phyloP scores from a whole-genome alignment of 2,329 filamentous ascomycete species.

The Fusarium ramigenum region DNA sequence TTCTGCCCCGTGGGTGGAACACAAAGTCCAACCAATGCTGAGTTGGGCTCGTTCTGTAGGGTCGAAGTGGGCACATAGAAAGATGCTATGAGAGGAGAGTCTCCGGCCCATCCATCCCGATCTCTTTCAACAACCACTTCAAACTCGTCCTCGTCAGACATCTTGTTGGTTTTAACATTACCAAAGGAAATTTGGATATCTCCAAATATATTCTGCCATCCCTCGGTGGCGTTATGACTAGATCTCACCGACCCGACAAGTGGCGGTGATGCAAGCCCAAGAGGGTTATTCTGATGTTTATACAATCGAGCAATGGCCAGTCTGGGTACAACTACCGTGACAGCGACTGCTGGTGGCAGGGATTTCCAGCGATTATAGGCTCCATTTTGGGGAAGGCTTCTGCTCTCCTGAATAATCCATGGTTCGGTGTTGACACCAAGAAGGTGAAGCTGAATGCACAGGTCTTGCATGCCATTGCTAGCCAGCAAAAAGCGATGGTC shows the following conservation, averaged over 20 bases:
- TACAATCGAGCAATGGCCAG: conserved; percentile 42
- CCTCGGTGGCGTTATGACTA: conserved; percentile 26
- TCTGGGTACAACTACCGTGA: conserved; percentile 51
- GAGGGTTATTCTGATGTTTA: conserved; percentile 11
- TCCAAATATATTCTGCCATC: conserved; percentile 51
- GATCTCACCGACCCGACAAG: conserved; percentile 46
- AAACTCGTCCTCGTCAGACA: conserved; percentile 45
- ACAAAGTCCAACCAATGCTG: conserved; percentile 46
- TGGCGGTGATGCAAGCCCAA: conserved; percentile 40
- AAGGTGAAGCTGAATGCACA: conserved; percentile 50
- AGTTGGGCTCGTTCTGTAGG: conserved; percentile 48
- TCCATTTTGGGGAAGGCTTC: conserved; percentile 30
- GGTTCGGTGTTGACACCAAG: conserved; percentile 47
- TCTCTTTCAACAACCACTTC: conserved; percentile 49
- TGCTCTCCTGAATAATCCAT: conserved; percentile 42
- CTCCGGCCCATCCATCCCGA: conserved; percentile 48
- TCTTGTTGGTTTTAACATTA: conserved; percentile 40
- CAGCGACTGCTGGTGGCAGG: conserved; percentile 49
- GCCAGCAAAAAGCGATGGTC: conserved; percentile 46
- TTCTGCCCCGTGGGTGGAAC: conserved; percentile 42
- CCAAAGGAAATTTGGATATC: conserved; percentile 56
- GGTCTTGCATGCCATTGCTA: conserved; percentile 48
- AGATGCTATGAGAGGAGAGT: conserved; percentile 52
- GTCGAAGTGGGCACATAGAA: conserved; percentile 52
- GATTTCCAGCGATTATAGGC: conserved; percentile 50